phyloP scores from a whole-genome alignment of 176 grass and related monocot species.

The Dendrocalamus sinicus region DNA sequence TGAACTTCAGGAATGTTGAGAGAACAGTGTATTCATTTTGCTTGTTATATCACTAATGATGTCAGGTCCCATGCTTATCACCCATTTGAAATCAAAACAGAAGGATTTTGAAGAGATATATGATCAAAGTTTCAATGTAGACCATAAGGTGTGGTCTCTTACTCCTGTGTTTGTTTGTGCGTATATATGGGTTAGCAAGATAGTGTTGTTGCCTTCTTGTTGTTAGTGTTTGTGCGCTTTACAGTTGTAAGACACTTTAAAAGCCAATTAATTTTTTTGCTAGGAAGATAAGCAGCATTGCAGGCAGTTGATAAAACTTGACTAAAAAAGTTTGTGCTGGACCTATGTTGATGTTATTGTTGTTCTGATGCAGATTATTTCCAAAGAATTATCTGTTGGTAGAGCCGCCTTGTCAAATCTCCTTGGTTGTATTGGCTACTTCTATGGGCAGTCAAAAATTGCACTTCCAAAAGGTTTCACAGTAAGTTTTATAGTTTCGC shows the following conservation, averaged over 20 bases:
- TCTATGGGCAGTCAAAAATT: constrained; percentile 96
- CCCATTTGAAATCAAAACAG: constrained; percentile 62
- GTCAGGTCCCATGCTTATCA: constrained; percentile 67
- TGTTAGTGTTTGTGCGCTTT: constrained; percentile 26
- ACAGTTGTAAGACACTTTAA: not conserved
- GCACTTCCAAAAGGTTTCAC: constrained; percentile 82
- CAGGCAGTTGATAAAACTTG: constrained; percentile 22
- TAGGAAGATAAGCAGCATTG: constrained; percentile 33
- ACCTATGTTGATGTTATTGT: constrained; percentile 24
- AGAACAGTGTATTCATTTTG: constrained; percentile 10
- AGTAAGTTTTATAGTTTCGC: constrained; percentile 69
- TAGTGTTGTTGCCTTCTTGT: constrained; percentile 15
- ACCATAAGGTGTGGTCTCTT: constrained; percentile 69
- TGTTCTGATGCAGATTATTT: constrained; percentile 60
- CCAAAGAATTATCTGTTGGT: constrained; percentile 67
- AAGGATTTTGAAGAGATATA: constrained; percentile 81
- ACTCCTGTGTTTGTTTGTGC: constrained; percentile 7
- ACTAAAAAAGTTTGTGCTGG: constrained; percentile 5
- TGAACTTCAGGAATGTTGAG: constrained; percentile 21
- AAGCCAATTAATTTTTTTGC: constrained; percentile 18
- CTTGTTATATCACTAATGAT: constrained; percentile 36
- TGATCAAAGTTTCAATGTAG: constrained; percentile 58
- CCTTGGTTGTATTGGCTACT: constrained; percentile 90
- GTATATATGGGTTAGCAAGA: not conserved
- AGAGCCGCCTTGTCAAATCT: constrained; percentile 86